These are phyloP conservation scores for Tuber borchii DNA, from an alignment of 495 filamentous ascomycete species.

Conservation along the genomic window DNA sequence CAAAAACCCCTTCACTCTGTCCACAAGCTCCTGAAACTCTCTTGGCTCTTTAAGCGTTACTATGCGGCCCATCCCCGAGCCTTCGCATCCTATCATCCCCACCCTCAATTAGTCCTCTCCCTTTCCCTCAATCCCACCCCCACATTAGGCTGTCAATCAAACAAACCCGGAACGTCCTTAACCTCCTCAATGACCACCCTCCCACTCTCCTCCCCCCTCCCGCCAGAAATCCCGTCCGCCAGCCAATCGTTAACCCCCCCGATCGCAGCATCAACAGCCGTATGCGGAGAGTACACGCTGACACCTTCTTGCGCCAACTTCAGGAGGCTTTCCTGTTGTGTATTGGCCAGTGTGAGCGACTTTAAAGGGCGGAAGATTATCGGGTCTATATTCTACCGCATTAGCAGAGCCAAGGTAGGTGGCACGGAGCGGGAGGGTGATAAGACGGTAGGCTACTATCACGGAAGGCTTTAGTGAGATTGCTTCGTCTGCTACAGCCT, in stretches of 20 bases:
- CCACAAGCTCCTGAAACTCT: conserved; percentile 21
- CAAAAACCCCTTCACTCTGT: conserved; percentile 32
- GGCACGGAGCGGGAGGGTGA: conserved; percentile 10
- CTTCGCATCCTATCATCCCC: conserved; percentile 26
- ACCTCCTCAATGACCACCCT: conserved; percentile 40
- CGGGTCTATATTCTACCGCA: conserved; percentile 56
- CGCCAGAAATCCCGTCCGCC: conserved; percentile 69
- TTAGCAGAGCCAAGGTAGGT: conserved; percentile 22
- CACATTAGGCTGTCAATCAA: no score
- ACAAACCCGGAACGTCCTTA: conserved; percentile 20
- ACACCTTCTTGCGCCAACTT: conserved; percentile 72
- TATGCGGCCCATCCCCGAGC: conserved; percentile 35
- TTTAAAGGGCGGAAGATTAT: conserved; percentile 93
- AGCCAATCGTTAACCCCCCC: conserved; percentile 93
- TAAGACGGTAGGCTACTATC: conserved; percentile 80
- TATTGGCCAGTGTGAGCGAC: conserved; percentile 70
- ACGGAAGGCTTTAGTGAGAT: conserved; percentile 67
- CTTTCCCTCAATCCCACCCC: not conserved
- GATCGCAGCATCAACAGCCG: conserved; percentile 80
- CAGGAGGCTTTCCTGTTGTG: conserved; percentile 78
- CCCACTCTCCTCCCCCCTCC: conserved; percentile 44
- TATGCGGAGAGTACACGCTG: conserved; percentile 80
- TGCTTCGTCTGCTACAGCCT: conserved; percentile 84
- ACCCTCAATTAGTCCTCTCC: conserved; percentile 1
- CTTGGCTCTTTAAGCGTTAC: conserved; percentile 17